Evolutionary conservation across 331 rosid genomes (phyloP), one percentile per base, ranked within the genome.

Genomic region (Quercus lobata): DNA sequence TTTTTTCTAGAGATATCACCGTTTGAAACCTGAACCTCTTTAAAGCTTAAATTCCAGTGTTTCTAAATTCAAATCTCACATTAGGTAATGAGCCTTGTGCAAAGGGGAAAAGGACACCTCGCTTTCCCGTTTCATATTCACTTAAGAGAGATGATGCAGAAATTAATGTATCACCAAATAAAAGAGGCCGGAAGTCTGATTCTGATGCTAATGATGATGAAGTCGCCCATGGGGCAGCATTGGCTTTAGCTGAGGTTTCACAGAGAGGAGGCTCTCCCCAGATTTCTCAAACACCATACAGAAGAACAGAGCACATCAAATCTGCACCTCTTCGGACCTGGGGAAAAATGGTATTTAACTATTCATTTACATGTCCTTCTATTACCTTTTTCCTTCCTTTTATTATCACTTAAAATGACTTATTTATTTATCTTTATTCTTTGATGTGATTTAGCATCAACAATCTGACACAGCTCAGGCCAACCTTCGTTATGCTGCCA

Each of bases 51-150:
- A 53, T 82, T 84, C 37, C 58, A 77, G 17, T 52, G 15, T 69
- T 82, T 46, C 85, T 76, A 66, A 55, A 78, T 74, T 69, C 71
- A 63, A 78, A 72, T 79, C 69, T 34, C 83, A 35, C 30, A 80
- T 74, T 83, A 93, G 98, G 95, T 83, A 73, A 54, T 30, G 86
- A 83, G 87, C 98, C 92, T 86, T 94, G 90, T 71, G 97, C 78
- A 60, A 95, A 90, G 78, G 93, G 95, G 81, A 91, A 91, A 87
- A 86, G 98, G 89, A 93, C 98, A 62, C 97, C 98, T 44, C 93
- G 98, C 5, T 15, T 85, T 78, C 96, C 96, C 54, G 78, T 91
- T 80, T 80, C 84, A 58, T 82, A 82, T 84, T 82, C 83, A 32
- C 75, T 78, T 72, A 86, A 71, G 85, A 88, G 79, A 78, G 91